Evolutionary conservation across 352 stramenopile genomes (phyloP).

Genomic region (Saprolegnia parasitica): DNA sequence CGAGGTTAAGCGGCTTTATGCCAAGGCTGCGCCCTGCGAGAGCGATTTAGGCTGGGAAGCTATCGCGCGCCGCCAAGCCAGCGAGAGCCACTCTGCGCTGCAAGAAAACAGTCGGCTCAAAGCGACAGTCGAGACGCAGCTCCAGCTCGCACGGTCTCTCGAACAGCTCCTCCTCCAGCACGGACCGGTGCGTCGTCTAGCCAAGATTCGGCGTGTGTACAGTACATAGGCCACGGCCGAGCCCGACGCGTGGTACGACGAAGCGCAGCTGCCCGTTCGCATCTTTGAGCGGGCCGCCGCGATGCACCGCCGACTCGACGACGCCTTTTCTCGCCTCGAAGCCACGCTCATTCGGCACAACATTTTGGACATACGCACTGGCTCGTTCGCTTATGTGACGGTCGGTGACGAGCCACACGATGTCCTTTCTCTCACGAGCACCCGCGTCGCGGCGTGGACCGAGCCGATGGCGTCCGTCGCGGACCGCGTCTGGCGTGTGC

Average conservation of each 20-base stretch:
- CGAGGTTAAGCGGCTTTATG: neutral
- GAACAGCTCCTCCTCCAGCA: conserved; percentile 1
- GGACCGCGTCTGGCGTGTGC: neutral
- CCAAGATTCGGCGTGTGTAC: too few species aligned
- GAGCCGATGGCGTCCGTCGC: neutral
- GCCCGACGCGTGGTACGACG: neutral
- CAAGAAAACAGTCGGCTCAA: neutral
- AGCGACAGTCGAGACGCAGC: neutral
- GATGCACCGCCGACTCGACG: neutral
- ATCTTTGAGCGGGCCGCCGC: neutral
- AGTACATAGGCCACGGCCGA: too few species aligned
- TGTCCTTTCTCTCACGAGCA: neutral
- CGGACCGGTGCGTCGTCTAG: neutral
- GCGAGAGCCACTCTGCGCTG: neutral
- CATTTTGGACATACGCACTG: neutral
- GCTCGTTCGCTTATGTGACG: neutral
- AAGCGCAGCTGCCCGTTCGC: neutral
- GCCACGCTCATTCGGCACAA: neutral
- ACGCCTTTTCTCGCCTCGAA: neutral
- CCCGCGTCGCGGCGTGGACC: neutral
- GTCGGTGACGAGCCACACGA: neutral
- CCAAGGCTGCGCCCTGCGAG: neutral
- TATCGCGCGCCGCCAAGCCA: neutral
- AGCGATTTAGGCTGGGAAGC: conserved; percentile 1
- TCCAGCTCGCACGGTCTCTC: neutral